phyloP scores from a whole-genome alignment of 805 yeast genomes.

The Metschnikowia peoriensis region DNA sequence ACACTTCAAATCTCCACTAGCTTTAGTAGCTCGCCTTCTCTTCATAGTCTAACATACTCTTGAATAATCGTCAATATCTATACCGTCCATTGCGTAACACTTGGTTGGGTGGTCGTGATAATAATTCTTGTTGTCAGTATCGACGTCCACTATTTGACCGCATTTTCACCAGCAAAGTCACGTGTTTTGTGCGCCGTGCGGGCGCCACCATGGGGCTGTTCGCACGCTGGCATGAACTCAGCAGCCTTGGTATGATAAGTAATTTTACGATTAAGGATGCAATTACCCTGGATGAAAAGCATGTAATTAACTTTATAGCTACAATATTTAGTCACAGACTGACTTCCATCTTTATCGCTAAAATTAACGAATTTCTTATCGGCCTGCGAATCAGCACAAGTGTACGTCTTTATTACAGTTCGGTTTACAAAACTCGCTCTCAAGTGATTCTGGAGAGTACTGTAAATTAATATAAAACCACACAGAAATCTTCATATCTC shows the following conservation, averaged over 20 bases:
- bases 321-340: too few relatives aligned
- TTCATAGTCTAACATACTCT: constrained; percentile 45
- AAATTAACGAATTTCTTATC: too few relatives aligned
- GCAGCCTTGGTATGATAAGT: not conserved
- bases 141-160: constrained; percentile 6
- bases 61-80: constrained; percentile 63
- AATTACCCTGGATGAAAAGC: too few relatives aligned
- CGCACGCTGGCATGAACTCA: not conserved
- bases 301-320: too few relatives aligned
- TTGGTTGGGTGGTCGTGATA: not conserved
- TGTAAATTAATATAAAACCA: too few relatives aligned
- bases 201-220: not conserved
- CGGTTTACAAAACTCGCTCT: too few relatives aligned
- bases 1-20: not conserved
- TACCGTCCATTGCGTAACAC: constrained; percentile 46
- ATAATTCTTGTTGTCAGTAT: not conserved
- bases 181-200: constrained; percentile 7
- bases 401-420: too few relatives aligned
- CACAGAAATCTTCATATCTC: too few relatives aligned
- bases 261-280: not conserved
- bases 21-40: constrained; percentile 2
- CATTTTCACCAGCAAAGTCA: constrained; percentile 7
- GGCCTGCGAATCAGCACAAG: too few relatives aligned
- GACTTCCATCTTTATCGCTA: too few relatives aligned
- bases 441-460: too few relatives aligned